These are phyloP conservation scores for Wickerhamiella brachini DNA, from an alignment of 805 yeast species.

Conservation along the genomic window DNA sequence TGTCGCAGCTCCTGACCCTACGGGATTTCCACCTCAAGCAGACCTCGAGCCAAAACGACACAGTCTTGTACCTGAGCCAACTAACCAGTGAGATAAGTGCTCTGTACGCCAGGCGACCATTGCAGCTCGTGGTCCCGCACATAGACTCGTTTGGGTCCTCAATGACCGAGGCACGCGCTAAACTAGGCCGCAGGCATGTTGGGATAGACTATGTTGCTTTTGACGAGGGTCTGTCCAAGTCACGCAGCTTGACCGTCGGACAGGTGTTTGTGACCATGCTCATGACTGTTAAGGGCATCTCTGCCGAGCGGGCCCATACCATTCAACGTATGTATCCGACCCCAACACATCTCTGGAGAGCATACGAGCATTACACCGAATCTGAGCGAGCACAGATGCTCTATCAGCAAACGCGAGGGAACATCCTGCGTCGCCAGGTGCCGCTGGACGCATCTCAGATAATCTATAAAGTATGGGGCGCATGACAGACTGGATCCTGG, in stretches of 20 bases:
- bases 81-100: slow-evolving; percentile 33
- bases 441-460: slow-evolving; percentile 38
- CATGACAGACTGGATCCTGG: too few species aligned
- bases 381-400: slow-evolving; percentile 27
- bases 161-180: slow-evolving; percentile 15
- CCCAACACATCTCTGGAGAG: slow-evolving; percentile 44
- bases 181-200: slow-evolving; percentile 27
- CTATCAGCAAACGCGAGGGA: slow-evolving; percentile 25
- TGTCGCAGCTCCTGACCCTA: slow-evolving; percentile 52
- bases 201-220: slow-evolving; percentile 36
- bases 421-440: slow-evolving; percentile 39
- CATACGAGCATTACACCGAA: slow-evolving; percentile 24
- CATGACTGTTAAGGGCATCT: slow-evolving; percentile 66
- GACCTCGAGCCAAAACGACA: slow-evolving; percentile 60
- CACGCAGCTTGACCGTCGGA: slow-evolving; percentile 52
- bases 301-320: slow-evolving; percentile 70
- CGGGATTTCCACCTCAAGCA: slow-evolving; percentile 54
- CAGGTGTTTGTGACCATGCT: slow-evolving; percentile 67
- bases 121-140: slow-evolving; percentile 35
- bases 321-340: slow-evolving; percentile 64
- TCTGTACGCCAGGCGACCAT: slow-evolving; percentile 25
- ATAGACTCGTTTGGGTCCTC: slow-evolving; percentile 37
- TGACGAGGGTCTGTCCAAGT: slow-evolving; percentile 55
- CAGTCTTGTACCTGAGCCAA: slow-evolving; percentile 44
- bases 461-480: slow-evolving; percentile 49